A percentile compares a stretch with the other conserved stretches of the same genome.
Conservation (phyloP, 345 rosid species). For the Eutrema heterophyllum region DNA sequence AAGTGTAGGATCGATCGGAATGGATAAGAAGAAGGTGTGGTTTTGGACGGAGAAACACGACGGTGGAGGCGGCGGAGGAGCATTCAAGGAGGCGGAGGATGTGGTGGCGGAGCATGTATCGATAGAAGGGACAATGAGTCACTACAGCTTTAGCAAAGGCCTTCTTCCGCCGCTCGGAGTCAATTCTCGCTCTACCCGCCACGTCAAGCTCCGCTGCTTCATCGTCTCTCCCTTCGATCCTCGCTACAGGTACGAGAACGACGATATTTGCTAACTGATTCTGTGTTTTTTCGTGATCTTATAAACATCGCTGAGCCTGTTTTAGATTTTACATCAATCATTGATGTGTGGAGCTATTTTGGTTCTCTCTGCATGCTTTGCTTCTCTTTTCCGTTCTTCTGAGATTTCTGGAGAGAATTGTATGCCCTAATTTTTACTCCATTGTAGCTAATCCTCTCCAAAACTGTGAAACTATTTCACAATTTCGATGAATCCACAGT, state of each 20-base stretch:
- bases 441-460: not conserved
- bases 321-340: not conserved
- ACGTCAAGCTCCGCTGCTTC: slow-evolving; percentile 41
- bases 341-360: not conserved
- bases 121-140: slow-evolving; percentile 50
- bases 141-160: slow-evolving; percentile 50
- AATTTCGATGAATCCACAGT: slow-evolving; percentile 1
- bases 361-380: slow-evolving; percentile 7
- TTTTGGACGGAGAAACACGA: slow-evolving; percentile 25
- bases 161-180: slow-evolving; percentile 78
- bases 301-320: not conserved
- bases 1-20: not conserved
- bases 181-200: slow-evolving; percentile 27
- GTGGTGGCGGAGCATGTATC: slow-evolving; percentile 6
- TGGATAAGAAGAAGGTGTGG: slow-evolving; percentile 16
- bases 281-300: not conserved
- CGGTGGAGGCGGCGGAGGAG: not conserved
- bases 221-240: slow-evolving; percentile 66
- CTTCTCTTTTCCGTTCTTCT: not conserved
- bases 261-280: not conserved
- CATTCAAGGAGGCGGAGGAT: slow-evolving; percentile 7
- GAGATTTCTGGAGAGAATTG: not conserved
- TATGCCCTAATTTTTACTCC: not conserved
- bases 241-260: slow-evolving; percentile 47
- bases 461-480: not conserved